Conservation (phyloP, 2,329 filamentous ascomycete species). For the Microcyclosporella mali region DNA sequence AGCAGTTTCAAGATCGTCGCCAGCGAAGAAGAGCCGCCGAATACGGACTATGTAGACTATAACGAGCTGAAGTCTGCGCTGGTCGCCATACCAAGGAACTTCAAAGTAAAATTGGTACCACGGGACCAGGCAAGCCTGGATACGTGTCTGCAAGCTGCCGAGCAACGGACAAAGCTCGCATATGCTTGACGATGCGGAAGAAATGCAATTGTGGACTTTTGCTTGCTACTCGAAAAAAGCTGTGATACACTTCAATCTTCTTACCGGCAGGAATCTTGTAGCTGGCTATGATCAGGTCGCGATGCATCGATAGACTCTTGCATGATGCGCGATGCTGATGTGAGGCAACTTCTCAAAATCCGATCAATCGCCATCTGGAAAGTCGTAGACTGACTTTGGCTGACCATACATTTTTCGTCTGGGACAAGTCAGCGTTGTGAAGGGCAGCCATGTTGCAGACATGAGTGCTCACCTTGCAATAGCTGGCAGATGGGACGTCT, state of each 20-base stretch:
- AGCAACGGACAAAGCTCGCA: conserved; percentile 43
- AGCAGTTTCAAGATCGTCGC: conserved; percentile 47
- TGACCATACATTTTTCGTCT: too few species aligned
- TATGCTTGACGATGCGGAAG: conserved; percentile 33
- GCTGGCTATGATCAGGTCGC: too few species aligned
- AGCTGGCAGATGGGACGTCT: too few species aligned
- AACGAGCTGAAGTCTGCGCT: conserved; percentile 55
- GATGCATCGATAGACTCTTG: too few species aligned
- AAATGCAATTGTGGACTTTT: neutral
- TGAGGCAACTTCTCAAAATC: too few species aligned
- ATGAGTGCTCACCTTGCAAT: too few species aligned
- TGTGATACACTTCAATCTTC: too few species aligned
- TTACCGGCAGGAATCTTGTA: too few species aligned
- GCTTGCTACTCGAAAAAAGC: neutral
- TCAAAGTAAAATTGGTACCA: conserved; percentile 52
- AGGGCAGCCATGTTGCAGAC: neutral
- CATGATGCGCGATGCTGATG: too few species aligned
- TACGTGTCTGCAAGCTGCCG: conserved; percentile 40
- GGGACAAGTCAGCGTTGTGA: neutral
- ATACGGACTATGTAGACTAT: conserved; percentile 58
- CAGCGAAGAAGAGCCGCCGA: conserved; percentile 46
- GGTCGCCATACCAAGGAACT: conserved; percentile 54
- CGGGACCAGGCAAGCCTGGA: conserved; percentile 38
- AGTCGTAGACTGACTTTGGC: too few species aligned
- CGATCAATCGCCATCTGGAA: neutral